Conservation (phyloP, 805 yeast genomes). For the Candida anglica region DNA sequence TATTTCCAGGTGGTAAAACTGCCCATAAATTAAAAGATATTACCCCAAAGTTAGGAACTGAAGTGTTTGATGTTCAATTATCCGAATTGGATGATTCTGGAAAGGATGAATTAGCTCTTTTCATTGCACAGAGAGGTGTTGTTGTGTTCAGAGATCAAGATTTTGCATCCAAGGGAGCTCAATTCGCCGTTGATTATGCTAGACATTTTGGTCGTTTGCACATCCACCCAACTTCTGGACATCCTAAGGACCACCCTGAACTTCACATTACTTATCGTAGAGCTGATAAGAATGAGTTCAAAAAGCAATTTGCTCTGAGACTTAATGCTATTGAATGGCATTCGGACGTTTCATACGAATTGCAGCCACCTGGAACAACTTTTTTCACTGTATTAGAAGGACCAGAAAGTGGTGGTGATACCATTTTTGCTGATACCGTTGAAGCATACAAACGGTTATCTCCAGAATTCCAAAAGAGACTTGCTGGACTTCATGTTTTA, state of each 20-base stretch:
- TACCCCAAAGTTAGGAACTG: slow-evolving; percentile 31
- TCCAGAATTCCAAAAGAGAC: slow-evolving; percentile 28
- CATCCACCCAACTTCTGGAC: slow-evolving; percentile 19
- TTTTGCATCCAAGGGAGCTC: slow-evolving; percentile 36
- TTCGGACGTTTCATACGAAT: slow-evolving; percentile 33
- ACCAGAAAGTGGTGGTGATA: slow-evolving; percentile 35
- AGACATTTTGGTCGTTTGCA: slow-evolving; percentile 17
- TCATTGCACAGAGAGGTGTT: slow-evolving; percentile 31
- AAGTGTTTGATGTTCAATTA: slow-evolving; percentile 25
- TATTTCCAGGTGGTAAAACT: slow-evolving; percentile 12
- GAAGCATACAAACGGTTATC: slow-evolving; percentile 34
- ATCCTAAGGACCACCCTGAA: slow-evolving; percentile 24
- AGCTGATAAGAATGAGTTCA: slow-evolving; percentile 23
- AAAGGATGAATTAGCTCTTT: slow-evolving; percentile 29
- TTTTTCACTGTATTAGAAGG: slow-evolving; percentile 33
- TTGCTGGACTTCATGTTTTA: slow-evolving; percentile 29
- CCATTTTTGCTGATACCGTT: slow-evolving; percentile 33
- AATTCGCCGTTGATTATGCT: slow-evolving; percentile 27
- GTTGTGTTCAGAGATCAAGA: slow-evolving; percentile 31
- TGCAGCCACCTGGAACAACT: slow-evolving; percentile 31
- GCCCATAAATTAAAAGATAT: slow-evolving; percentile 13
- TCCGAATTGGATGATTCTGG: slow-evolving; percentile 20
- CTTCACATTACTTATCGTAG: slow-evolving; percentile 33
- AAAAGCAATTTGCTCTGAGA: slow-evolving; percentile 21
- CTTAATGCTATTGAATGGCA: slow-evolving; percentile 33